phyloP scores from a whole-genome alignment of 371 early-diverging fungal genomes.

The Actinomortierella ambigua region DNA sequence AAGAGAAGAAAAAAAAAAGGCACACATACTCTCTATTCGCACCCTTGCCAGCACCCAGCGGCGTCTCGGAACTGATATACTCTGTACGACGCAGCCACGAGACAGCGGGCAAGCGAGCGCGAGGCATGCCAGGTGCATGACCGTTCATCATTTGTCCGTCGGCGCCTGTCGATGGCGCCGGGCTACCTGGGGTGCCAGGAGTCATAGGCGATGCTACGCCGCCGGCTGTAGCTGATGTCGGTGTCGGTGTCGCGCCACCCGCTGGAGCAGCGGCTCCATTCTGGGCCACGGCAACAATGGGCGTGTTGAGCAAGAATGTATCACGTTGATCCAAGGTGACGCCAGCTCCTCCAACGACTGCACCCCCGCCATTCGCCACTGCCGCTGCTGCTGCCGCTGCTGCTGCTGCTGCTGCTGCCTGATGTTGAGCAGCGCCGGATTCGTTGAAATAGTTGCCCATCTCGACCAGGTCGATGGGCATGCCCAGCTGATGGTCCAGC shows the following conservation, averaged over 20 bases:
- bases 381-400: conserved; percentile 3
- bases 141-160: conserved; percentile 3
- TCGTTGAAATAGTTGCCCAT: conserved; percentile 61
- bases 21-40: conserved; percentile 29
- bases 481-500: conserved; percentile 70
- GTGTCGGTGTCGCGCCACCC: too few species aligned
- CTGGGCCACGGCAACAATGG: conserved; percentile 2
- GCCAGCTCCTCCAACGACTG: conserved; percentile 11
- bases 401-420: conserved; percentile 3
- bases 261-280: conserved; percentile 8
- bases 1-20: neutral
- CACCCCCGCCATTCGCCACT: conserved; percentile 15
- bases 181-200: neutral
- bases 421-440: conserved; percentile 25
- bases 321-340: conserved; percentile 30
- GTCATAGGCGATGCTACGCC: neutral
- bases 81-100: conserved; percentile 74
- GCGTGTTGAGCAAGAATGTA: conserved; percentile 19
- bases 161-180: neutral
- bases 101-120: conserved; percentile 49
- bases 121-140: conserved; percentile 11
- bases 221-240: too few species aligned
- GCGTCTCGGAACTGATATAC: conserved; percentile 59
- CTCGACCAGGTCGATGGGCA: conserved; percentile 71
- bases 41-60: conserved; percentile 40